Base-by-base conservation (phyloP, 2,329 filamentous ascomycete genomes). In the Neoscytalidium dimidiatum region DNA sequence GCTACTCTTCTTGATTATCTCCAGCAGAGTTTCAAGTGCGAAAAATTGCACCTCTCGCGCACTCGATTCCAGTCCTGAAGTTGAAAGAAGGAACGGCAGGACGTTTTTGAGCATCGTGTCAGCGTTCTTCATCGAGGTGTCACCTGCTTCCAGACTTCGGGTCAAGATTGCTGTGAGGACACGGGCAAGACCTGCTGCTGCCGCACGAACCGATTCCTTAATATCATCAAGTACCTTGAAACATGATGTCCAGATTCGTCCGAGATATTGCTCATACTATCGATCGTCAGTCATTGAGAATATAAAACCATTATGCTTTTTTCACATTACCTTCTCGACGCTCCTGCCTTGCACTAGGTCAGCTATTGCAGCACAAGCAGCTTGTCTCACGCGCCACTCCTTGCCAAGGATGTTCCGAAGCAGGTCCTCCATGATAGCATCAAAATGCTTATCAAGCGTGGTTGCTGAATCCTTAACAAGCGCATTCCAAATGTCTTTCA, bases 401-500 rank as follows among this genome's bases (percentile, higher is more conserved):
- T 90, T 92, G 31, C 92, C 93, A 4, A 98, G 78, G 46, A 98
- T 91, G 73, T 90, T 96, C 70, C 88, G 89, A 33, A 99, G 82
- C 6, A 98, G 81, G 74, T 99, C 95, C 9, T 89, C 84, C 82
- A 99, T 90, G 71, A 99, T 98, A 8, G 87, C 87, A 68, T 96
- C 90, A 73, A 98, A 97, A 76, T 98, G 86, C 19, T 84, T 82
- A 68, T 95, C 89, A 48, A 98, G 86, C 0, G 91, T 91, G 0
- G 85, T 83, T 19, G 87, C 88, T 1, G 92, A 86, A 70, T 98
- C 93, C 73, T 96, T 96, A 62, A 98, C 93, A n/a, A 99, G 81
- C 0, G 94, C 90, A 71, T 91, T 94, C 95, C 95, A 99, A 69
- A 99, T 98, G 68, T 96, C 92, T 65, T 96, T 94, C 95, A 99